Conservation (phyloP, 192 early-diverging fungal genomes). For the Thamnidium elegans region DNA sequence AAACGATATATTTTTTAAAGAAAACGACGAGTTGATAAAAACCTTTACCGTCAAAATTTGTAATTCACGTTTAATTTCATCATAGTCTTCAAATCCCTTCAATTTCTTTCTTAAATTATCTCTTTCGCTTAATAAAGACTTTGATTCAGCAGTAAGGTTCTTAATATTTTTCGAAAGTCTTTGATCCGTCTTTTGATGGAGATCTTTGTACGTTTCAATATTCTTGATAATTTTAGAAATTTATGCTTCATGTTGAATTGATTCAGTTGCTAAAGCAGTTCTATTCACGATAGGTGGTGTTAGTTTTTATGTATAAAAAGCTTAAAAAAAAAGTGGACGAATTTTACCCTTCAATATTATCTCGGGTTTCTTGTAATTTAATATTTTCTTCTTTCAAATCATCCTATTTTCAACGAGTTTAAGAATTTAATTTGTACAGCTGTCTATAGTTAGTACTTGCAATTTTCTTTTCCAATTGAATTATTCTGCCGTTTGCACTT, state of each 20-base stretch:
- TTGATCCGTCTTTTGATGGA: conserved; percentile 43
- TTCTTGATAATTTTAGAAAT: conserved; percentile 43
- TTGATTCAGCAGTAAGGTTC: conserved; percentile 45
- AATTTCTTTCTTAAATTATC: conserved; percentile 53
- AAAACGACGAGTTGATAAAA: neutral
- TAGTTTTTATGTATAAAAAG: neutral
- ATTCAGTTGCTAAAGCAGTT: neutral
- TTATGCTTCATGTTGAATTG: conserved; percentile 37
- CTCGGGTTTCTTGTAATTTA: conserved; percentile 13
- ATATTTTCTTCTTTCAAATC: conserved; percentile 43
- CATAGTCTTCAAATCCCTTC: conserved; percentile 73
- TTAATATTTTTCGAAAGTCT: conserved; percentile 36
- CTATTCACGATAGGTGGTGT: too few relatives aligned
- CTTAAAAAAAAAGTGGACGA: neutral
- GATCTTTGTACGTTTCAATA: conserved; percentile 38
- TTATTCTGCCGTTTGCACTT: conserved; percentile 67
- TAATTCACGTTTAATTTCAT: conserved; percentile 82
- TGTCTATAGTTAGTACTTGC: conserved; percentile 21
- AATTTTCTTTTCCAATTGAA: conserved; percentile 68
- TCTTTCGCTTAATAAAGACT: conserved; percentile 51
- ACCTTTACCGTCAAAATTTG: conserved; percentile 69
- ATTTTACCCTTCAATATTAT: conserved; percentile 12
- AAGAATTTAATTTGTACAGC: too few relatives aligned
- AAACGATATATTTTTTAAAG: neutral
- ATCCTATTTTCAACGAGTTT: conserved; percentile 19